Evolutionary conservation across 768 basidiomycete species (phyloP), one percentile per base, ranked within the genome.

Genomic region (Hericium erinaceus): DNA sequence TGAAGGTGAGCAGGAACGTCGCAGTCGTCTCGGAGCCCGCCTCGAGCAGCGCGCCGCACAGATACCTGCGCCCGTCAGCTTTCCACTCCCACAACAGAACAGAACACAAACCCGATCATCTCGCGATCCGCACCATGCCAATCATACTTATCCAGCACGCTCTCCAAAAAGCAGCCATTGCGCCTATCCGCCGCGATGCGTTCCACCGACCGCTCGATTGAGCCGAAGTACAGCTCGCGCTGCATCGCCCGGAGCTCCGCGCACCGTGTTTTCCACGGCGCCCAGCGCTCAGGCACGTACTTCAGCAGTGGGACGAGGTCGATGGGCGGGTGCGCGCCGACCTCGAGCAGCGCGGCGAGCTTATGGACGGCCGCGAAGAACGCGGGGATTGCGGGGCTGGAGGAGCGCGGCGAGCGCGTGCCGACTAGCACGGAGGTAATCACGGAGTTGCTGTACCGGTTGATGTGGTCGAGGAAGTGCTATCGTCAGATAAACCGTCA

Each of bases 301-400:
- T 62, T 63, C 11, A 74, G 60, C 28, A 71, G 58, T 2, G 73
- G 72, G 39, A 74, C 57, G n/a, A 70, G 40, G 53, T 74, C 73
- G 7, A 74, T 59, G 6, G 73, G 73, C 4, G 73, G 71, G 48
- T 69, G 64, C n/a, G 70, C 67, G n/a, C 73, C 70, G 16, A 70
- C 65, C 28, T 69, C 69, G 18, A 71, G 56, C 10, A 65, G 62
- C 8, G 64, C 55, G 9, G 64, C 58, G 62, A 67, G 70, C 38
- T 65, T 54, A 26, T 66, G 65, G 52, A 67, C 61, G 33, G 60
- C 67, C 20, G 69, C 57, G 58, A 66, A 66, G 56, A 70, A 71
- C 13, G 62, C 65, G 12, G 58, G 54, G 5, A 66, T 63, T 12
- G 66, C 67, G 7, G 65, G 62, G 7, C 66, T 65, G 13, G 63